A percentile compares a stretch with the other conserved stretches of the same genome.
Evolutionary conservation across 2,329 filamentous ascomycete species (phyloP).

Genomic region (Calonectria pseudoreteaudii): DNA sequence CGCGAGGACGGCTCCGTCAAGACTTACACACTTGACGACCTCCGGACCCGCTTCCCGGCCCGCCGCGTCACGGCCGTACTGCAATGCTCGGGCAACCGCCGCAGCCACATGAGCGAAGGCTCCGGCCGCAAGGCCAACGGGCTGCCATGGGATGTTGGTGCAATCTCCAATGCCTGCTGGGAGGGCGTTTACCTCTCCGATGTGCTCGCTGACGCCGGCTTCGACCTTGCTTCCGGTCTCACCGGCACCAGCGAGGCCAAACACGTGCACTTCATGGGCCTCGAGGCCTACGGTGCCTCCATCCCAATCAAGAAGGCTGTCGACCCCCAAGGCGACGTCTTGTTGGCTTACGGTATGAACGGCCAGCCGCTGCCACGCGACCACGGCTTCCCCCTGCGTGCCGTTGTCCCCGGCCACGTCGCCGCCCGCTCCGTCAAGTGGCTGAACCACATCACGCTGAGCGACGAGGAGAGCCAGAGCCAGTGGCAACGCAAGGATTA

Average conservation of each 20-base stretch:
- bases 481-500: slow-evolving; percentile 77
- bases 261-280: slow-evolving; percentile 69
- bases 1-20: slow-evolving; percentile 65
- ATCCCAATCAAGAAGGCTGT: slow-evolving; percentile 70
- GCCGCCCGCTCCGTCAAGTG: slow-evolving; percentile 78
- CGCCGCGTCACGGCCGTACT: slow-evolving; percentile 66
- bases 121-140: slow-evolving; percentile 63
- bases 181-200: slow-evolving; percentile 67
- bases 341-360: slow-evolving; percentile 77
- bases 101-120: slow-evolving; percentile 67
- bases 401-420: slow-evolving; percentile 73
- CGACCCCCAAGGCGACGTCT: slow-evolving; percentile 71
- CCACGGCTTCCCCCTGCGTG: slow-evolving; percentile 74
- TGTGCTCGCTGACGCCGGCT: slow-evolving; percentile 67
- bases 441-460: slow-evolving; percentile 72
- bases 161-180: slow-evolving; percentile 71
- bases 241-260: slow-evolving; percentile 53
- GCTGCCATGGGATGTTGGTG: slow-evolving; percentile 69
- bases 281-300: slow-evolving; percentile 71
- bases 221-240: slow-evolving; percentile 54
- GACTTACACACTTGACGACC: slow-evolving; percentile 65
- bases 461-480: slow-evolving; percentile 73
- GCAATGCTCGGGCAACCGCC: slow-evolving; percentile 72
- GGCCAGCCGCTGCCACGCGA: slow-evolving; percentile 71
- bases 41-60: slow-evolving; percentile 63